A percentile compares a stretch with the other conserved stretches of the same genome.
Conservation (phyloP, 177 flowering plant genomes). For the Vitis hybrid region DNA sequence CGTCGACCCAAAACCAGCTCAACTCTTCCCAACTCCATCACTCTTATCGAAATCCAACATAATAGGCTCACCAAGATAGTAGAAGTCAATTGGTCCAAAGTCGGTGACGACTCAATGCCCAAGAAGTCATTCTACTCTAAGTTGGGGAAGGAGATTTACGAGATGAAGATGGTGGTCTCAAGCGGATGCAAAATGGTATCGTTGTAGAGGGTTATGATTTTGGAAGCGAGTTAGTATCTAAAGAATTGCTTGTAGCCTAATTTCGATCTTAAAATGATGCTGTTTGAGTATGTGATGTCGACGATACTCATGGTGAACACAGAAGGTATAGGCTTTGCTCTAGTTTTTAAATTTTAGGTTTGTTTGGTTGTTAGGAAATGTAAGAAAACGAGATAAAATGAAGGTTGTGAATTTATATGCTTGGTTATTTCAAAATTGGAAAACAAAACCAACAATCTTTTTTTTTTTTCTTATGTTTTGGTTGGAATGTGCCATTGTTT, state of each 20-base stretch:
- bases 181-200: slow-evolving; percentile 69
- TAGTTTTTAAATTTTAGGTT: background rate
- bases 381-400: background rate
- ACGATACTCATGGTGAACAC: slow-evolving; percentile 95
- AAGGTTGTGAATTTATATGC: too few relatives aligned
- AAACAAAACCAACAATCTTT: too few relatives aligned
- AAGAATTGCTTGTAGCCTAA: slow-evolving; percentile 96
- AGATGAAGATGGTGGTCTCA: slow-evolving; percentile 64
- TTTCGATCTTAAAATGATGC: slow-evolving; percentile 68
- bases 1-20: slow-evolving; percentile 27
- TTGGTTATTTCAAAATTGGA: too few relatives aligned
- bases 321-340: slow-evolving; percentile 57
- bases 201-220: slow-evolving; percentile 78
- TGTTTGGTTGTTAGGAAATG: background rate
- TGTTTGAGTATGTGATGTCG: slow-evolving; percentile 95
- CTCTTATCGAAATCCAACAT: slow-evolving; percentile 74
- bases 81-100: slow-evolving; percentile 60
- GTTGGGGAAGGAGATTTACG: slow-evolving; percentile 83
- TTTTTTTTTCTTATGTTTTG: background rate
- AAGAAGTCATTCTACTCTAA: slow-evolving; percentile 50
- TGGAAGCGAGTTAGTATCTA: background rate
- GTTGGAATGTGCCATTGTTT: too few relatives aligned
- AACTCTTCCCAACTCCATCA: slow-evolving; percentile 54
- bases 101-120: slow-evolving; percentile 22
- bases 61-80: slow-evolving; percentile 86